Evolutionary conservation across 2,329 filamentous ascomycete species (phyloP).

Genomic region (Xylaria sp.): DNA sequence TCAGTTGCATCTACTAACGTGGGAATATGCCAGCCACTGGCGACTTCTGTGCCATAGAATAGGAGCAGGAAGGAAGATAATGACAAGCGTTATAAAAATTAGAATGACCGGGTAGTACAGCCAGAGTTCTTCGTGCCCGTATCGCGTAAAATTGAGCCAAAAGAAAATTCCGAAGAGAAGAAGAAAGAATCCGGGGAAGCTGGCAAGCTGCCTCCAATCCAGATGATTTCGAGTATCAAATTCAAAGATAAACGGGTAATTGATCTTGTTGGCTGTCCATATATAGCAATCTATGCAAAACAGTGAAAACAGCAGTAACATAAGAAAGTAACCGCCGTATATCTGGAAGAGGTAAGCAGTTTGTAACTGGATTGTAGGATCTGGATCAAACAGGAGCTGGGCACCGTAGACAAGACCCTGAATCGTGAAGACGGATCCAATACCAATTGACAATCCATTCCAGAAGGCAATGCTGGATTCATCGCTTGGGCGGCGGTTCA

Average conservation of each 20-base stretch:
- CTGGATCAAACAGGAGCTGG: constrained; percentile 62
- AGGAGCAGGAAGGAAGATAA: constrained; percentile 81
- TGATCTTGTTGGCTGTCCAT: constrained; percentile 88
- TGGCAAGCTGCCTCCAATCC: constrained; percentile 88
- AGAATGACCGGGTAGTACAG: constrained; percentile 89
- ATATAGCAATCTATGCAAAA: constrained; percentile 87
- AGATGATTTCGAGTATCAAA: constrained; percentile 87
- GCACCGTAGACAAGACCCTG: constrained; percentile 73
- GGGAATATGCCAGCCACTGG: constrained; percentile 88
- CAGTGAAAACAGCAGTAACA: constrained; percentile 81
- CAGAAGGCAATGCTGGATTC: constrained; percentile 69
- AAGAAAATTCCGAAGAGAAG: constrained; percentile 82
- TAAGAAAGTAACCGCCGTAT: constrained; percentile 91
- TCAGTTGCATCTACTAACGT: constrained; percentile 66
- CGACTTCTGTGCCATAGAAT: constrained; percentile 80
- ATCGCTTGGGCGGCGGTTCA: constrained; percentile 68
- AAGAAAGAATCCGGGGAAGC: constrained; percentile 87
- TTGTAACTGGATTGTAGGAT: constrained; percentile 60
- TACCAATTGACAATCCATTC: constrained; percentile 74
- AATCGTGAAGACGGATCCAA: constrained; percentile 72
- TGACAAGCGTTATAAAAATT: constrained; percentile 71
- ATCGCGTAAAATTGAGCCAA: constrained; percentile 87
- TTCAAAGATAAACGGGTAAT: constrained; percentile 97
- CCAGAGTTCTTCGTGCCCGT: constrained; percentile 74
- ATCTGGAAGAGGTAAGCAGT: constrained; percentile 84